Evolutionary conservation across 139 green algal species (phyloP).

Genomic region (Tetraselmis chui): DNA sequence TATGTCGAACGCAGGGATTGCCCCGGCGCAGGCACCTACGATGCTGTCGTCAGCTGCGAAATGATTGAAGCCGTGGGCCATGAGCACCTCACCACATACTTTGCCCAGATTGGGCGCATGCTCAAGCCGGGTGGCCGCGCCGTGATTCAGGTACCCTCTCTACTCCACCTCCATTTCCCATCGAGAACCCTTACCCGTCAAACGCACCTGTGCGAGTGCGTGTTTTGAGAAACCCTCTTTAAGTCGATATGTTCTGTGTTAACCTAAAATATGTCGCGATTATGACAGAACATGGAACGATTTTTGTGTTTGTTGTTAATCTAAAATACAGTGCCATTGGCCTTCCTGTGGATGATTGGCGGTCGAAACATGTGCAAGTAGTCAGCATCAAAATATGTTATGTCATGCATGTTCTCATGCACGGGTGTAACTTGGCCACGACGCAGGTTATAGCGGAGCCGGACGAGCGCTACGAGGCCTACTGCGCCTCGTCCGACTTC

Average conservation of each 20-base stretch:
- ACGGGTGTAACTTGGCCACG: neutral
- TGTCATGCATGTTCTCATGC: neutral
- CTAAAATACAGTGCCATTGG: no score
- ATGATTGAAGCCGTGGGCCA: slow-evolving; percentile 98
- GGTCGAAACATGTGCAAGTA: no score
- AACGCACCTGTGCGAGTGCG: no score
- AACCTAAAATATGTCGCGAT: no score
- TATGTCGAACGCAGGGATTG: slow-evolving; percentile 53
- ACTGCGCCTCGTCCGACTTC: slow-evolving; percentile 86
- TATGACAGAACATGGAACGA: no score
- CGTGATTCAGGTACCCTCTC: slow-evolving; percentile 72
- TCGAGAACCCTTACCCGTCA: no score
- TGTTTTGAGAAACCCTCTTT: no score
- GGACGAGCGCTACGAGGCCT: slow-evolving; percentile 78
- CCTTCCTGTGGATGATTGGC: no score
- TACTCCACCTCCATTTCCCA: no score
- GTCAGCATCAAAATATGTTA: no score
- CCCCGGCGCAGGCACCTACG: slow-evolving; percentile 54
- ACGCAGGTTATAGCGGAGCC: slow-evolving; percentile 52
- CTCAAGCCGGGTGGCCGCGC: slow-evolving; percentile 70
- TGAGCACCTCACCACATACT: slow-evolving; percentile 82
- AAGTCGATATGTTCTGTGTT: no score
- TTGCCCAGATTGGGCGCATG: slow-evolving; percentile 40
- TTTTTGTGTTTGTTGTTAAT: no score
- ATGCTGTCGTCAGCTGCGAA: slow-evolving; percentile 84